Percentiles rank a stretch among this genome's conserved stretches.
Evolutionary conservation across 148 eudicot species (phyloP).

Genomic region (Spergularia marina): DNA sequence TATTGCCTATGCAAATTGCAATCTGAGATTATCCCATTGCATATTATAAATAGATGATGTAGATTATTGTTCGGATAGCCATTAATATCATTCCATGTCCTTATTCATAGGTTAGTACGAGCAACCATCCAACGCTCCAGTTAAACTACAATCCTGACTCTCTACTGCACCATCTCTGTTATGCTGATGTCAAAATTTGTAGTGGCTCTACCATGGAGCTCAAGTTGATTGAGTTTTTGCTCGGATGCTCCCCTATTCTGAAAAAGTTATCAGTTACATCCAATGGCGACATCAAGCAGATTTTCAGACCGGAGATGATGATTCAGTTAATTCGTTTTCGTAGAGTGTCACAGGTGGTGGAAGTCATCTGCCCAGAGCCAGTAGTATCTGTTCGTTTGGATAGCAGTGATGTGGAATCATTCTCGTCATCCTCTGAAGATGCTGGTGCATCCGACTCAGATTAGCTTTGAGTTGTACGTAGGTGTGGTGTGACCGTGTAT

Average conservation of each 20-base stretch:
- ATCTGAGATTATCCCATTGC: not conserved
- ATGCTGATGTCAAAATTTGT: constrained; percentile 15
- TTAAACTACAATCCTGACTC: constrained; percentile 1
- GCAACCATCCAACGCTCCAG: not conserved
- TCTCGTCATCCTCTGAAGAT: constrained; percentile 5
- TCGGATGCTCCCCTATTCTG: constrained; percentile 26
- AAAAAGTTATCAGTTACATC: constrained; percentile 18
- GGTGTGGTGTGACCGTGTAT: not conserved
- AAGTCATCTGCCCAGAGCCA: constrained; percentile 25
- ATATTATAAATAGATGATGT: not conserved
- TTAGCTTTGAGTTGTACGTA: not conserved
- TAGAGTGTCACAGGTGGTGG: constrained; percentile 27
- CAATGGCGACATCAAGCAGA: not conserved
- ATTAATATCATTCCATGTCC: constrained; percentile 1
- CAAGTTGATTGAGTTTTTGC: constrained; percentile 30
- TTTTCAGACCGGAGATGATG: constrained; percentile 4
- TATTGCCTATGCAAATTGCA: not conserved
- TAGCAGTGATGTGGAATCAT: constrained; percentile 10
- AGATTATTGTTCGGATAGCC: not conserved
- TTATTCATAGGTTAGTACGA: constrained; percentile 5
- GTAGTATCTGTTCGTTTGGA: not conserved
- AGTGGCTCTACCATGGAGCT: constrained; percentile 19
- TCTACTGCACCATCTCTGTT: constrained; percentile 14
- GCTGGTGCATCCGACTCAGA: constrained; percentile 9
- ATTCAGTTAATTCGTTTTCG: constrained; percentile 22